phyloP scores from a whole-genome alignment of 805 yeast species.

The Candida cerambycidarum region DNA sequence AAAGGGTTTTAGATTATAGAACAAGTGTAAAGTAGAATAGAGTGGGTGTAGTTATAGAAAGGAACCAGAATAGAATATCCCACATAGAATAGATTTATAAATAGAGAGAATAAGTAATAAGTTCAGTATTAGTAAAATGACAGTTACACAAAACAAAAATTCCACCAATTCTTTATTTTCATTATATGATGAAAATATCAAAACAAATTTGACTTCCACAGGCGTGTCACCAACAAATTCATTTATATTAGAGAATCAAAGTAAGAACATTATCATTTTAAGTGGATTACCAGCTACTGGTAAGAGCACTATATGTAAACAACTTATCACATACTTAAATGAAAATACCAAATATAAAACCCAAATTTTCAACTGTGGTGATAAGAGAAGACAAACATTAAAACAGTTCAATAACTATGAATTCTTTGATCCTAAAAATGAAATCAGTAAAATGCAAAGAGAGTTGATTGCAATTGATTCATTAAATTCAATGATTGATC shows the following conservation, averaged over 20 bases:
- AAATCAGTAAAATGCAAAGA: constrained; percentile 28
- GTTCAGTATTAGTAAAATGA: neutral
- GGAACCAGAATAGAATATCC: too few relatives aligned
- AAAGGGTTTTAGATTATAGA: neutral
- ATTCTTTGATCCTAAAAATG: constrained; percentile 39
- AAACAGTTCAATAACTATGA: constrained; percentile 30
- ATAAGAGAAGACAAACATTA: constrained; percentile 41
- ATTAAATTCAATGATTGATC: constrained; percentile 30
- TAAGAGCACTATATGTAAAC: constrained; percentile 38
- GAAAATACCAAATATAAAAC: constrained; percentile 22
- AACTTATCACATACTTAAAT: constrained; percentile 30
- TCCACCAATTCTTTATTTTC: constrained; percentile 9
- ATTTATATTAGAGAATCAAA: constrained; percentile 6
- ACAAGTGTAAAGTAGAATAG: neutral
- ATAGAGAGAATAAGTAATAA: neutral
- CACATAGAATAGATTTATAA: too few relatives aligned
- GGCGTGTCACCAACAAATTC: constrained; percentile 6
- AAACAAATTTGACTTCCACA: constrained; percentile 8
- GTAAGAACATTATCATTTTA: constrained; percentile 20
- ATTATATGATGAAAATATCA: constrained; percentile 1
- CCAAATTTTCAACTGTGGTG: constrained; percentile 51
- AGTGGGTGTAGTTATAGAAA: too few relatives aligned
- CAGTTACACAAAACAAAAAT: neutral
- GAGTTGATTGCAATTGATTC: constrained; percentile 37
- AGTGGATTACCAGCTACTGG: constrained; percentile 46